Base-by-base conservation (phyloP, 768 basidiomycete genomes). In the Kwoniella dejecticola region DNA sequence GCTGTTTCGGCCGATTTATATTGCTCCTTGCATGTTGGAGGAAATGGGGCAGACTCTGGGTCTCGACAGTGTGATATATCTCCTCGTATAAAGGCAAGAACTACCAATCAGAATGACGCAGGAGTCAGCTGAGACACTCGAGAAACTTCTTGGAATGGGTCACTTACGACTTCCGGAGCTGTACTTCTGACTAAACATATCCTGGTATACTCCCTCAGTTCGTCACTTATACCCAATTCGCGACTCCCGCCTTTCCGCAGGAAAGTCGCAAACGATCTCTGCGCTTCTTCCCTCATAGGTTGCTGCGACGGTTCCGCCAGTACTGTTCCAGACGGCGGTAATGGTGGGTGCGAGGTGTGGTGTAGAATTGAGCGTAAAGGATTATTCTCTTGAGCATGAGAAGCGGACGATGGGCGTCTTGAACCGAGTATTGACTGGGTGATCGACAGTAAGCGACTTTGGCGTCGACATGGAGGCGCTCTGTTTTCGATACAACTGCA, bases 81-180 rank as follows among this genome's bases (percentile, higher is more conserved):
- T 76, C 75, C n/a, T 74, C 72, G 40, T 72, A 74, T 11, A 76
- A 47, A 0, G 75, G 72, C 36, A 64, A 26, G 52, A 76, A 76
- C 74, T 76, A 13, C 26, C 48, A 48, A 19, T 50, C 38, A 26
- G 26, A 19, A 2, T 21, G 47, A 55, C 1, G 27, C 8, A 41
- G 41, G 42, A 27, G 29, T 26, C 40, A 38, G 4, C 52, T 21
- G 29, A 21, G 1, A 45, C 15, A 5, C 4, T n/a, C 40, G 27
- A 49, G 15, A 4, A n/a, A n/a, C n/a, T n/a, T n/a, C n/a, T n/a
- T n/a, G n/a, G n/a, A n/a, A n/a, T n/a, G n/a, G n/a, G n/a, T 30
- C 4, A 70, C 75, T 63, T 41, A 76, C 75, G 27, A 65, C 63
- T 59, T 74, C 68, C n/a, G 75, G 75, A 10, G 72, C 68, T 2